Conservation (phyloP, 176 grass and related monocot genomes). For the Calamus simplicifolius region DNA sequence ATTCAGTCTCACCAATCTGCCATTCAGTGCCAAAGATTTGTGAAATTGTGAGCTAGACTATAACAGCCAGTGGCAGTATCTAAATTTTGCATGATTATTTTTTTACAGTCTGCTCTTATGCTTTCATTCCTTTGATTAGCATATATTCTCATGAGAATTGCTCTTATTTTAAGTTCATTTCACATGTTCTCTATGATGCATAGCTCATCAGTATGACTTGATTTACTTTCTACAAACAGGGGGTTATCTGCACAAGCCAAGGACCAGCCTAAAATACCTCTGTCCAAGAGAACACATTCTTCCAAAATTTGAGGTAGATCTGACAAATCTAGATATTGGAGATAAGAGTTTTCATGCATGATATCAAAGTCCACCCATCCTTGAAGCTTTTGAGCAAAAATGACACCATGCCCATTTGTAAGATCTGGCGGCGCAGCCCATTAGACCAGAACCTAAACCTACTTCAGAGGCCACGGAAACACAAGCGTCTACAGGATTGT, state of each 20-base stretch:
- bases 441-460: slow-evolving; percentile 15
- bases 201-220: too few relatives aligned
- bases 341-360: slow-evolving; percentile 66
- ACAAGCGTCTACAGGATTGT: slow-evolving; percentile 10
- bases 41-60: too few relatives aligned
- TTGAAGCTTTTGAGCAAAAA: slow-evolving; percentile 70
- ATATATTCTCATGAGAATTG: too few relatives aligned
- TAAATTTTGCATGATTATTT: too few relatives aligned
- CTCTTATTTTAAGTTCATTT: too few relatives aligned
- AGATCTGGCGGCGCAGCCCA: slow-evolving; percentile 59
- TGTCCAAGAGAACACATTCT: slow-evolving; percentile 79
- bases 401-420: slow-evolving; percentile 49
- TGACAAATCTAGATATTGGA: slow-evolving; percentile 71
- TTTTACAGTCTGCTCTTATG: too few relatives aligned
- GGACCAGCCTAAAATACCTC: slow-evolving; percentile 45
- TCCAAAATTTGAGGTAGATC: slow-evolving; percentile 85
- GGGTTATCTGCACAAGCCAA: slow-evolving; percentile 80
- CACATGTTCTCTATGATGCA: too few relatives aligned
- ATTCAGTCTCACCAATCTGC: too few relatives aligned
- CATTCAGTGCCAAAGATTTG: too few relatives aligned
- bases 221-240: slow-evolving; percentile 28
- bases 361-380: slow-evolving; percentile 41
- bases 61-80: too few relatives aligned
- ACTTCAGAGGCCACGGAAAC: slow-evolving; percentile 10
- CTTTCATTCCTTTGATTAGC: too few relatives aligned